Conservation (phyloP, 495 filamentous ascomycete genomes). For the Xylaria cubensis region DNA sequence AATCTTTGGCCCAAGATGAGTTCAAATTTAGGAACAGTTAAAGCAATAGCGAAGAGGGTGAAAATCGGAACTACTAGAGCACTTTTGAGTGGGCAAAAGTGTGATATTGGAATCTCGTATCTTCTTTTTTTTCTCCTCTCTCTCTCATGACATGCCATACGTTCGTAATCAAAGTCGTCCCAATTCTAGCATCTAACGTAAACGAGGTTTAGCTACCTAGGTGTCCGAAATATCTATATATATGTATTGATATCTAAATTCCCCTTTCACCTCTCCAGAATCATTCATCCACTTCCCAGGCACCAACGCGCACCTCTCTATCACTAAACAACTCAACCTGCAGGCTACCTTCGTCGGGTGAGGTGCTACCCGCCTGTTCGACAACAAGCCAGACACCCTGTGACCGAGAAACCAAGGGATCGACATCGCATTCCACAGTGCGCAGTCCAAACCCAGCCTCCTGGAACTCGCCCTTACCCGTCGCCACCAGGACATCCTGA, state of each 20-base stretch:
- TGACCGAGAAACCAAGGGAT: conserved; percentile 52
- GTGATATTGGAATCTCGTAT: background rate
- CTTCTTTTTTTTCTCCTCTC: background rate
- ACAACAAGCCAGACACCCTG: conserved; percentile 79
- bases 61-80: too few relatives aligned
- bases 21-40: background rate
- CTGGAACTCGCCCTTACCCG: conserved; percentile 66
- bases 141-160: background rate
- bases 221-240: background rate
- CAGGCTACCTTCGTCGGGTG: conserved; percentile 59
- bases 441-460: conserved; percentile 73
- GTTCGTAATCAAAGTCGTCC: background rate
- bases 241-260: background rate
- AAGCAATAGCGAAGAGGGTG: background rate
- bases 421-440: conserved; percentile 73
- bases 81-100: background rate
- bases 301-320: conserved; percentile 65
- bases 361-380: conserved; percentile 65
- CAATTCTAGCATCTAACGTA: background rate
- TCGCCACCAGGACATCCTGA: conserved; percentile 63
- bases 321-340: conserved; percentile 75
- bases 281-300: conserved; percentile 54
- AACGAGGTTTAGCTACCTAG: background rate
- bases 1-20: background rate
- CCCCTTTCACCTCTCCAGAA: background rate